phyloP scores from a whole-genome alignment of 192 early-diverging fungal species.

The Coemansia sp. region DNA sequence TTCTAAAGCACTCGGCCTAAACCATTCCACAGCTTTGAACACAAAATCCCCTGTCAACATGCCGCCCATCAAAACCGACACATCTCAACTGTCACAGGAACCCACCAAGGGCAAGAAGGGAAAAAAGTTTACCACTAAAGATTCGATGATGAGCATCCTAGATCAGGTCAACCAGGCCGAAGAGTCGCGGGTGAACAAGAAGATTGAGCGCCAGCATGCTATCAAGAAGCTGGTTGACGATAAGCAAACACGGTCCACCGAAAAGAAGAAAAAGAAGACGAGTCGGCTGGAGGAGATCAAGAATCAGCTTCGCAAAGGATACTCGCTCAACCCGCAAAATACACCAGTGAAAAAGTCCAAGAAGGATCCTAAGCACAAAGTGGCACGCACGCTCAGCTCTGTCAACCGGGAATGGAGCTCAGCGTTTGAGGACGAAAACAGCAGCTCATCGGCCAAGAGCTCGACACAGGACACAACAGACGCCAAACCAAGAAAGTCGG shows the following conservation, averaged over 20 bases:
- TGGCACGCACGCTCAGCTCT: slow-evolving; percentile 36
- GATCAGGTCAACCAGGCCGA: slow-evolving; percentile 41
- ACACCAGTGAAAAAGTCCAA: slow-evolving; percentile 6
- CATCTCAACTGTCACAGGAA: neutral
- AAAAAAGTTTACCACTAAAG: slow-evolving; percentile 31
- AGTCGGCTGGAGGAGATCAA: slow-evolving; percentile 44
- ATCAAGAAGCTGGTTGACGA: slow-evolving; percentile 37
- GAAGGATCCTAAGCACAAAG: slow-evolving; percentile 3
- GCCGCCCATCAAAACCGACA: neutral
- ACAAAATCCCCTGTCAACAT: neutral
- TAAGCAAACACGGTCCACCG: slow-evolving; percentile 22
- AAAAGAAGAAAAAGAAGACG: slow-evolving; percentile 31
- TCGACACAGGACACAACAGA: neutral
- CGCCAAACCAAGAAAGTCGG: slow-evolving; percentile 23
- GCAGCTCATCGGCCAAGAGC: neutral
- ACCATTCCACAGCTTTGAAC: neutral
- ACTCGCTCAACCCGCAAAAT: slow-evolving; percentile 12
- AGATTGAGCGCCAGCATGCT: slow-evolving; percentile 37
- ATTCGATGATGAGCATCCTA: slow-evolving; percentile 40
- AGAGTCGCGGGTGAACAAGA: slow-evolving; percentile 32
- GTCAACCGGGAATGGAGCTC: slow-evolving; percentile 43
- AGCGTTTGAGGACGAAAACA: slow-evolving; percentile 4
- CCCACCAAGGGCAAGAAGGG: slow-evolving; percentile 20
- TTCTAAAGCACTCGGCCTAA: neutral
- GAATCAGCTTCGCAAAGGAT: slow-evolving; percentile 28